A percentile compares a stretch with the other conserved stretches of the same genome.
These are phyloP conservation scores for Paraleonurus japonicus DNA, from an alignment of 257 asterid species.

Conservation along the genomic window DNA sequence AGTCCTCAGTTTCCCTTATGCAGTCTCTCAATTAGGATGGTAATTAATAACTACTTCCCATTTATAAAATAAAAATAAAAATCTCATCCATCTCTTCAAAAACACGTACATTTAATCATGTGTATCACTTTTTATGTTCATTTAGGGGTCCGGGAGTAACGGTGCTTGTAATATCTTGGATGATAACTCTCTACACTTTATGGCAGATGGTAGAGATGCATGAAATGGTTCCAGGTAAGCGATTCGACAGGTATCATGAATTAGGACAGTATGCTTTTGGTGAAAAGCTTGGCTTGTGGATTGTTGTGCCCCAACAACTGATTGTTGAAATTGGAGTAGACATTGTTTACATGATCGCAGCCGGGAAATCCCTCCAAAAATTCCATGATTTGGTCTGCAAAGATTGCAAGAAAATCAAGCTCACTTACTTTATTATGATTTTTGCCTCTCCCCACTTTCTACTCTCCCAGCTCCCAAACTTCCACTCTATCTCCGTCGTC, in stretches of 20 bases:
- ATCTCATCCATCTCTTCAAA: no score
- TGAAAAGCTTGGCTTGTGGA: slow-evolving; percentile 45
- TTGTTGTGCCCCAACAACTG: slow-evolving; percentile 58
- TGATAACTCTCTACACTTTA: slow-evolving; percentile 53
- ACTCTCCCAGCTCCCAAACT: slow-evolving; percentile 52
- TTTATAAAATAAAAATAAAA: no score
- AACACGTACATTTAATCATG: no score
- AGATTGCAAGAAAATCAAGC: slow-evolving; percentile 20
- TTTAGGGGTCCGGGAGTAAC: slow-evolving; percentile 59
- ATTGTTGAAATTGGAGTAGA: slow-evolving; percentile 48
- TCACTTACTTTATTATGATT: slow-evolving; percentile 40
- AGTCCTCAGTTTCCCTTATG: no score
- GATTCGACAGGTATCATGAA: slow-evolving; percentile 62
- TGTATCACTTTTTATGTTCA: neutral
- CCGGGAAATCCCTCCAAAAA: slow-evolving; percentile 50
- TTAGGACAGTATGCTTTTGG: slow-evolving; percentile 60
- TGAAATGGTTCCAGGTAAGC: slow-evolving; percentile 45
- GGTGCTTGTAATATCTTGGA: slow-evolving; percentile 46
- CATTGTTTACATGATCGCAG: slow-evolving; percentile 64
- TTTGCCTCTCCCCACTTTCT: slow-evolving; percentile 47
- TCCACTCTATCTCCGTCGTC: slow-evolving; percentile 35
- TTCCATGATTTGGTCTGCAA: slow-evolving; percentile 30
- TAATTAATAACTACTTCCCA: no score
- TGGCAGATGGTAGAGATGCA: slow-evolving; percentile 79
- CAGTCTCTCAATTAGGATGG: no score